Evolutionary conservation across 2,329 filamentous ascomycete species (phyloP), one percentile per base, ranked within the genome.

Genomic region (Colletotrichum camelliae): DNA sequence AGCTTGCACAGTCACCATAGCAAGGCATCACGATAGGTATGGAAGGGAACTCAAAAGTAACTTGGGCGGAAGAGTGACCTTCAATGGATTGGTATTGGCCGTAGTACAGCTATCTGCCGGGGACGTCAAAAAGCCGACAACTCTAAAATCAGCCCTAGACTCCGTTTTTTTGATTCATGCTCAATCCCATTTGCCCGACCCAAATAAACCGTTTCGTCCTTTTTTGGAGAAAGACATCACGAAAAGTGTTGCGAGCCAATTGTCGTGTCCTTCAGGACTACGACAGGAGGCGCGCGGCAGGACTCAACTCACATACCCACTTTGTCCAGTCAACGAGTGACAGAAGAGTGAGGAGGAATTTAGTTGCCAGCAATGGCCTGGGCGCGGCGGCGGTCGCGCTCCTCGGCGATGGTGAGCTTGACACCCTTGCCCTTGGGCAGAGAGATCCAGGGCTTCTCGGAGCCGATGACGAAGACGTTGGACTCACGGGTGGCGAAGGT

Each of bases 351-450:
- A 70, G 39, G 55, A 61, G 18, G 62, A 74, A 79, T 81, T 89
- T 91, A 90, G 85, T 90, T 86, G 82, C 85, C 82, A 81, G 87
- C 85, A 79, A 89, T 82, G 80, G 87, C 79, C 81, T 85, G 81
- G 81, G 96, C 95, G 86, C 97, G 95, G 87, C 96, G 95, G 89
- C 96, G 96, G 90, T 99, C 96, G 92, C 96, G 93, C 95, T 99
- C 96, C 92, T 99, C 96, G 83, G 96, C 96, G 86, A 99, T 98
- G 86, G 94, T 93, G 88, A 98, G 95, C 95, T 98, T 98, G 92
- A 99, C 97, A 95, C 97, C 97, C 94, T 98, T 98, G 91, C 97
- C 97, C 95, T 98, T 99, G 88, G 97, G 97, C 87, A 99, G 93
- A 84, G 95, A 98, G 90, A 99, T 93, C 97, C 97, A 99, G 85